Conservation (phyloP, 352 stramenopile species). For the Phytophthora ramorum region DNA sequence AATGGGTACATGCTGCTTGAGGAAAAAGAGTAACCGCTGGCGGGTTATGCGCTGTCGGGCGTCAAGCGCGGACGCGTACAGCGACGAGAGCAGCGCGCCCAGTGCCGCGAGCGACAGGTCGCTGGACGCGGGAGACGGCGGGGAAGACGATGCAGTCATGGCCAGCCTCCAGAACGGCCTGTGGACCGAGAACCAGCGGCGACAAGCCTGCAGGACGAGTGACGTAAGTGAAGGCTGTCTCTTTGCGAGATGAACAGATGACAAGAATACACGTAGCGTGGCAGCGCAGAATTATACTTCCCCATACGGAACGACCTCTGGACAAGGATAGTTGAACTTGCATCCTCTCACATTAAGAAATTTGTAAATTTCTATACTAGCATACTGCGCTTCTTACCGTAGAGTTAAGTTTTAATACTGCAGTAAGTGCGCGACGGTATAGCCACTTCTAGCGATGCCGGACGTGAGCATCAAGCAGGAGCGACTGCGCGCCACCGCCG, state of each 20-base stretch:
- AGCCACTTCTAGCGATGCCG: slow-evolving; percentile 2
- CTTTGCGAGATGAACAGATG: slow-evolving; percentile 8
- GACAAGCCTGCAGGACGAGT: slow-evolving; percentile 2
- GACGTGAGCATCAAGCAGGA: slow-evolving; percentile 31
- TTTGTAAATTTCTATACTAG: too few relatives aligned
- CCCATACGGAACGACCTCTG: not conserved
- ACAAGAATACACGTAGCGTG: not conserved
- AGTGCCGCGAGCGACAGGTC: slow-evolving; percentile 23
- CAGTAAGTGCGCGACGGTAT: too few relatives aligned
- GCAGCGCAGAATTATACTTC: not conserved
- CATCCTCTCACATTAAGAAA: not conserved
- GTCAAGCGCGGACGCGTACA: slow-evolving; percentile 20
- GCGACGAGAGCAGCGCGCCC: slow-evolving; percentile 10
- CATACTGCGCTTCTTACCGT: not conserved
- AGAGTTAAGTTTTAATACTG: too few relatives aligned
- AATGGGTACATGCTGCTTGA: slow-evolving; percentile 70
- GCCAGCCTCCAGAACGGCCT: not conserved
- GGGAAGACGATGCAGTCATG: slow-evolving; percentile 33
- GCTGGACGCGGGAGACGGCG: slow-evolving; percentile 15
- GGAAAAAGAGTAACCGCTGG: slow-evolving; percentile 43
- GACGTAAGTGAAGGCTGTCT: slow-evolving; percentile 5
- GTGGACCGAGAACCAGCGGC: not conserved
- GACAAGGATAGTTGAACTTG: not conserved
- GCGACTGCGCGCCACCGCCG: not conserved
- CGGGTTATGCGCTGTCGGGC: slow-evolving; percentile 30